These are phyloP conservation scores for Filobasidium floriforme DNA, from an alignment of 768 basidiomycete genomes.

Conservation along the genomic window DNA sequence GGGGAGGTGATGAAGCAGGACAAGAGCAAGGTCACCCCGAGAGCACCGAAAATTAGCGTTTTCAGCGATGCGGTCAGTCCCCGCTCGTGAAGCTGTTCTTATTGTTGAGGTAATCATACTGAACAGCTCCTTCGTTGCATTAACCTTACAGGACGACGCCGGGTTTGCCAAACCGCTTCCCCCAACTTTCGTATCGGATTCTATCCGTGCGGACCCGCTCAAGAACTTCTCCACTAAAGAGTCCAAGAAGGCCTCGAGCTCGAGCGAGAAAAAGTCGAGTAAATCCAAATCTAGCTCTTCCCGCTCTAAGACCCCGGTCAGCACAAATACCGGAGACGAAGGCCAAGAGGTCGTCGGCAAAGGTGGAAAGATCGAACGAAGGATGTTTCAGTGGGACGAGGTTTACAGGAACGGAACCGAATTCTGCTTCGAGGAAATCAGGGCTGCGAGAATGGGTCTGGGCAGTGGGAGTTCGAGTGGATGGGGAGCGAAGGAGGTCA, in stretches of 20 bases:
- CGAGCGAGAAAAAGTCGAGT: background rate
- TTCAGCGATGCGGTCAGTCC: constrained; percentile 47
- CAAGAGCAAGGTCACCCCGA: constrained; percentile 33
- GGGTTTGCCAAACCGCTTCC: constrained; percentile 16
- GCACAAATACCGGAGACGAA: constrained; percentile 23
- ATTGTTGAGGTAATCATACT: background rate
- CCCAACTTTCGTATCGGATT: constrained; percentile 35
- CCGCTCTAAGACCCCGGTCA: constrained; percentile 25
- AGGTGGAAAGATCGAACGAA: constrained; percentile 37
- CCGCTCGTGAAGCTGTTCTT: background rate
- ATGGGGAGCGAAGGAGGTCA: constrained; percentile 32
- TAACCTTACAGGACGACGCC: background rate
- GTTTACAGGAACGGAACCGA: constrained; percentile 66
- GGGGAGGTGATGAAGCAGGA: constrained; percentile 48
- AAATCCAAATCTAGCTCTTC: background rate
- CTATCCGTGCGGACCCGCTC: constrained; percentile 47
- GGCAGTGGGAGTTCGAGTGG: constrained; percentile 17
- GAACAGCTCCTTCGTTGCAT: background rate
- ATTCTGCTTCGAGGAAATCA: constrained; percentile 69
- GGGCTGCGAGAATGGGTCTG: constrained; percentile 43
- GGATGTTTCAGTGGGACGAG: constrained; percentile 52
- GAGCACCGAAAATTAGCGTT: constrained; percentile 48
- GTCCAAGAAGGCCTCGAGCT: background rate
- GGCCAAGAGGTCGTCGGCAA: constrained; percentile 34
- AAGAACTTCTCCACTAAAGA: constrained; percentile 38